Evolutionary conservation across 2,329 filamentous ascomycete species (phyloP), one percentile per base, ranked within the genome.

Genomic region (Colletotrichum noveboracense): DNA sequence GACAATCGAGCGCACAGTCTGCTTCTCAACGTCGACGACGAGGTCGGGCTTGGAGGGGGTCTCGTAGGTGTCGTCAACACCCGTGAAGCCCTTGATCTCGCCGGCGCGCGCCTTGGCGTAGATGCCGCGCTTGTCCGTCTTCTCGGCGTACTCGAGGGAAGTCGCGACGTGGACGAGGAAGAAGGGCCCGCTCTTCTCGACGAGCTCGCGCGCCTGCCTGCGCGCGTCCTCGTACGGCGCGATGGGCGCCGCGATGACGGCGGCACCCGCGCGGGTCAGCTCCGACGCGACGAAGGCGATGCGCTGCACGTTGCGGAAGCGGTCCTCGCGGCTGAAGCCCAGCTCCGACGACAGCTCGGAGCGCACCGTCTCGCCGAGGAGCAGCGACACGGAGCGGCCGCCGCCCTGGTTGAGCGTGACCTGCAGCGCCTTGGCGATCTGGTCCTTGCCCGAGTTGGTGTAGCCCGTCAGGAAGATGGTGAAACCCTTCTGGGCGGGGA

Each of bases 391-490:
- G 78, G 96, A 95, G 75, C 97, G 95, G 76, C 97, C 97, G 79
- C 96, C 96, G 87, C 98, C 96, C 89, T 99, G 96, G 91, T 98
- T 98, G 78, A 99, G 92, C 0, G 96, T 98, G 74, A 98, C 95
- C 88, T 99, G 97, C 77, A 99, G 91, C 56, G 97, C 97, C 80
- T 97, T 95, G 68, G 96, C 97, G 80, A 99, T 94, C 84, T 97
- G 95, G 86, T 98, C 96, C 90, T 99, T 99, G 87, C 97, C 97
- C 75, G 92, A 94, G 93, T 98, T 99, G 85, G 94, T 94, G 90
- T 97, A 98, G 77, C 97, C 97, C 5, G 97, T 98, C 79, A 99
- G 91, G 93, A 99, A 98, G 86, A 99, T 91, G 78, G 97, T 98
- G 92, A 99, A 99, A 78, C 97, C 97, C 89, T 99, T 97, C 83